Evolutionary conservation across 2,329 filamentous ascomycete genomes (phyloP).

Genomic region (Pseudogymnoascus destructans): DNA sequence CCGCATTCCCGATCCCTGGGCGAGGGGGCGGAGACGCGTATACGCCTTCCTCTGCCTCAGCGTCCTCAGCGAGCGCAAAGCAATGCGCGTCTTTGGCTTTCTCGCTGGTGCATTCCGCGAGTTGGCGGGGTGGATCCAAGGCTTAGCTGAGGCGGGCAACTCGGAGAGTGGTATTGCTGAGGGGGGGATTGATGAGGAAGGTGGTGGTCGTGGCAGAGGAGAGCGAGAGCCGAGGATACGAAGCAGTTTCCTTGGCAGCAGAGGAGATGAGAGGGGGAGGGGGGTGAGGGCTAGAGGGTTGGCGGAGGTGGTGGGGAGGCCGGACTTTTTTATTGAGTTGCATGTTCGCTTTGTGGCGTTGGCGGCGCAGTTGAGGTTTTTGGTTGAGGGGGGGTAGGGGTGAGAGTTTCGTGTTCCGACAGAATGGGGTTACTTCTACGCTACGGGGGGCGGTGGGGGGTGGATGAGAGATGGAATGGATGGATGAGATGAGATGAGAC

Average conservation of each 20-base stretch:
- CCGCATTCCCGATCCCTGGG: slow-evolving; percentile 53
- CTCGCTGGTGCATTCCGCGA: slow-evolving; percentile 50
- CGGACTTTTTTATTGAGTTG: slow-evolving; percentile 56
- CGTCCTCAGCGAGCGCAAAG: slow-evolving; percentile 50
- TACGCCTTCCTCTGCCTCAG: slow-evolving; percentile 55
- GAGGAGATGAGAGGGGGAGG: slow-evolving; percentile 34
- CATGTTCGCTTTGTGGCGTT: slow-evolving; percentile 51
- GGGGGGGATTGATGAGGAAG: slow-evolving; percentile 40
- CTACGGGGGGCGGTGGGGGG: neutral
- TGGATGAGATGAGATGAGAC: neutral
- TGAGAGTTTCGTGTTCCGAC: no score
- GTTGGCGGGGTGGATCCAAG: slow-evolving; percentile 51
- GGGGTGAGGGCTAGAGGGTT: slow-evolving; percentile 47
- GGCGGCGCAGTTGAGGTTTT: slow-evolving; percentile 34
- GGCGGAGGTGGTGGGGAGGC: slow-evolving; percentile 51
- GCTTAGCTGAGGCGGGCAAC: slow-evolving; percentile 44
- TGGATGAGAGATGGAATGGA: neutral
- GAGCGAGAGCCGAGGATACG: slow-evolving; percentile 7
- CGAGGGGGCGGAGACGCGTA: slow-evolving; percentile 54
- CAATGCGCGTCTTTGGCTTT: slow-evolving; percentile 53
- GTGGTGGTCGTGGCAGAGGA: slow-evolving; percentile 38
- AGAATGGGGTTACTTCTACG: no score
- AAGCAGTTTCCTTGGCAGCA: neutral
- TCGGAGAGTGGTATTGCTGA: slow-evolving; percentile 45
- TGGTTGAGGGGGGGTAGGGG: neutral